These are phyloP conservation scores for Gilbertella persicaria DNA, from an alignment of 371 early-diverging fungal species.

Conservation along the genomic window DNA sequence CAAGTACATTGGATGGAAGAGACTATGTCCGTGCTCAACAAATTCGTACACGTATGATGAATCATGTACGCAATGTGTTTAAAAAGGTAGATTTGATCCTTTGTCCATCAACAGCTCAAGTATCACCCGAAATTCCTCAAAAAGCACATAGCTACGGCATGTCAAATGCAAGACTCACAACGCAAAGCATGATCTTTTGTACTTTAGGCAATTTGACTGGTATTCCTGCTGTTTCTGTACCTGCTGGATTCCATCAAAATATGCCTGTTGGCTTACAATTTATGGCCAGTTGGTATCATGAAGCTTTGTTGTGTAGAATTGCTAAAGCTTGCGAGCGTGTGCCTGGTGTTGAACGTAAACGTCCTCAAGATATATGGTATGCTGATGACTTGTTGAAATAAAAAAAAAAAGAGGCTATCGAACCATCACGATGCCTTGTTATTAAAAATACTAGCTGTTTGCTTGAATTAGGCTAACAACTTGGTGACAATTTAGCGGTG, in stretches of 20 bases:
- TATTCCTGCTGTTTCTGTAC: conserved; percentile 67
- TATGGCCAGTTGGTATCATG: conserved; percentile 73
- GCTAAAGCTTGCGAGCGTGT: conserved; percentile 54
- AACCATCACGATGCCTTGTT: too few species aligned
- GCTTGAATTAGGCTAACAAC: too few species aligned
- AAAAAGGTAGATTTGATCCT: conserved; percentile 53
- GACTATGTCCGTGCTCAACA: conserved; percentile 64
- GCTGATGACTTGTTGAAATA: conserved; percentile 1
- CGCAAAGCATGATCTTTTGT: conserved; percentile 60
- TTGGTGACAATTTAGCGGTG: too few species aligned
- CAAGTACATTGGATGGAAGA: conserved; percentile 19
- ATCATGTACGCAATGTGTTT: conserved; percentile 53
- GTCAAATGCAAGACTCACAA: conserved; percentile 49
- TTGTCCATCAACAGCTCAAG: conserved; percentile 62
- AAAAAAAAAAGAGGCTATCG: too few species aligned
- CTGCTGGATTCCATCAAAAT: conserved; percentile 61
- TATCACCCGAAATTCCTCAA: conserved; percentile 58
- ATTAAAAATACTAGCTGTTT: too few species aligned
- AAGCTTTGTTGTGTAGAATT: conserved; percentile 59
- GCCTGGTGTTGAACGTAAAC: conserved; percentile 32
- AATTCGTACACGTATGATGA: conserved; percentile 61
- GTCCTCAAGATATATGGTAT: conserved; percentile 20
- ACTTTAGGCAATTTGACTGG: conserved; percentile 71
- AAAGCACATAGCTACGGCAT: conserved; percentile 54
- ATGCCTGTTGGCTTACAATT: conserved; percentile 75